Evolutionary conservation across 2,329 filamentous ascomycete species (phyloP), one percentile per base, ranked within the genome.

Genomic region (Trichophyton verrucosum): DNA sequence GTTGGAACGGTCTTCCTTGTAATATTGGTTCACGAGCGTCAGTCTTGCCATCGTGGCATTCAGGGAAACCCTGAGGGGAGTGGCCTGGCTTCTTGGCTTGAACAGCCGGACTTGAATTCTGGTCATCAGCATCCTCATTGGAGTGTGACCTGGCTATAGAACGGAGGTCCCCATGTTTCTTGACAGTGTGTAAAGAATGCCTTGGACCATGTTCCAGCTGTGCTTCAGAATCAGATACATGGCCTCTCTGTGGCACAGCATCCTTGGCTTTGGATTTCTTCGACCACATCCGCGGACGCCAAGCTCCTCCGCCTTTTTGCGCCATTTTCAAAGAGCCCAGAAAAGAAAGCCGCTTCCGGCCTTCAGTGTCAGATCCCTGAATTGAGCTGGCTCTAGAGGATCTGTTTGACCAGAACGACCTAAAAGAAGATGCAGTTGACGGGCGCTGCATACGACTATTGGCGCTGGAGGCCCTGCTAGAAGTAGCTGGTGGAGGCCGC

Each of bases 391-490:
- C 59, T 44, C 60, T 61, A 22, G 65, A 66, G 24, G 59, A 58
- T 57, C 61, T 51, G 33, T 51, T 63, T 4, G 62, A 64, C 62
- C 62, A 63, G 36, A 65, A 61, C 11, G 61, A 65, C n/a, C 38
- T 58, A 17, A 64, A 47, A n/a, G 62, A 64, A 30, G 61, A 61
- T 11, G 61, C 57, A 9, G 61, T 61, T 3, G 65, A 66, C 17
- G 56, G 59, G 22, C 60, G 63, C 33, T 55, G 63, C 49, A 61
- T 59, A 46, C 30, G 42, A 22, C 61, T 61, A 56, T 60, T 61
- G 15, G 60, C 46, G 36, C 63, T 65, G 9, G 65, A 66, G 3
- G 65, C 58, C 58, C 63, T 59, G 49, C 65, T 66, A 15, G 65
- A 64, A 22, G 40, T 40, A 8, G 42, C 59, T 30, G 51, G 33